phyloP scores from a whole-genome alignment of 2,329 filamentous ascomycete species.

The Cladosporium sp. region DNA sequence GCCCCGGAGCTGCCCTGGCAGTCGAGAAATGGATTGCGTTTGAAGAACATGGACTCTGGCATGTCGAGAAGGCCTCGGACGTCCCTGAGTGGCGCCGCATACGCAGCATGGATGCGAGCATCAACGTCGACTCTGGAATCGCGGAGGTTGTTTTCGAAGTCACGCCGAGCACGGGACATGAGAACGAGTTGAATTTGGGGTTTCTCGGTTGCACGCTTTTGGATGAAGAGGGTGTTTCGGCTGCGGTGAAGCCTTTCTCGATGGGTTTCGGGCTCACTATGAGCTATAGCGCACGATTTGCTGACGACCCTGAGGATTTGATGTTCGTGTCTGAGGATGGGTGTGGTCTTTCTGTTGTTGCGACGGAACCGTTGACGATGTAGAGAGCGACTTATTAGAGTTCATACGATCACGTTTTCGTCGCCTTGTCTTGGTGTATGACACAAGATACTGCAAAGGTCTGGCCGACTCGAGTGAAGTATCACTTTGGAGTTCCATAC shows the following conservation, averaged over 20 bases:
- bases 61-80: constrained; percentile 16
- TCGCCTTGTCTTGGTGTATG: too few relatives aligned
- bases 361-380: not conserved
- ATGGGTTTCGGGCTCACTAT: constrained; percentile 5
- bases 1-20: constrained; percentile 21
- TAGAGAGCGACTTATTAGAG: not conserved
- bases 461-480: too few relatives aligned
- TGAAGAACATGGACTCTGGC: constrained; percentile 23
- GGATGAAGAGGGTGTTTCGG: not conserved
- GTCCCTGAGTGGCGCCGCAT: constrained; percentile 20
- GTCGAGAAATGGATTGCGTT: constrained; percentile 24
- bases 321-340: not conserved
- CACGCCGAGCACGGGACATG: constrained; percentile 4
- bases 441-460: too few relatives aligned
- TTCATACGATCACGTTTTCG: not conserved
- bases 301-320: not conserved
- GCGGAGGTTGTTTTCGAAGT: constrained; percentile 5
- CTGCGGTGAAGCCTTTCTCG: constrained; percentile 5
- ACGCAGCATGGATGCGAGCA: not conserved
- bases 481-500: too few relatives aligned
- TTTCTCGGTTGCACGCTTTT: not conserved
- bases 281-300: not conserved
- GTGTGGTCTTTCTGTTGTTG: too few relatives aligned
- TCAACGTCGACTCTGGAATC: not conserved
- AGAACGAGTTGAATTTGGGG: not conserved